Percentiles rank a stretch among this genome's conserved stretches.
Conservation (phyloP, 345 rosid genomes). For the Arabidopsis suecica region DNA sequence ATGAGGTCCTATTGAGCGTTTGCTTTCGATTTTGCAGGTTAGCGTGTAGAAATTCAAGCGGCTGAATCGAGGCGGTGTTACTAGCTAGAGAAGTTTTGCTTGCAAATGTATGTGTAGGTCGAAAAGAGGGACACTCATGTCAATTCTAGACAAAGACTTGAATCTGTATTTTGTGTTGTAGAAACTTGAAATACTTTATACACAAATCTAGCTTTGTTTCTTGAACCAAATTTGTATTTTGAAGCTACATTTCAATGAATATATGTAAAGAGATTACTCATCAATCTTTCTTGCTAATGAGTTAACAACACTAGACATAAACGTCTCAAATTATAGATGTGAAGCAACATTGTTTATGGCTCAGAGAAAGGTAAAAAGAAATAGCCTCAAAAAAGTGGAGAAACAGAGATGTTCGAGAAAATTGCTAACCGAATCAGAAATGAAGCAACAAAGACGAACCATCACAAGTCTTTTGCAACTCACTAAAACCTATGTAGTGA, state of each 20-base stretch:
- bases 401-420: slow-evolving; percentile 23
- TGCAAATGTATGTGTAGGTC: slow-evolving; percentile 1
- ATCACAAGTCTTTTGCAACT: background rate
- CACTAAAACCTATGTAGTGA: slow-evolving; percentile 58
- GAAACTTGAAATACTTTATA: background rate
- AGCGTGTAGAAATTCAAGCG: background rate
- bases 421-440: slow-evolving; percentile 1
- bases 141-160: background rate
- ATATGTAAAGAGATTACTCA: background rate
- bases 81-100: slow-evolving; percentile 15
- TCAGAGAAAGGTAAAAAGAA: background rate
- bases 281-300: background rate
- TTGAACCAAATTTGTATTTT: background rate
- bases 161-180: background rate
- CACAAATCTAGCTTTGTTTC: background rate
- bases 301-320: background rate
- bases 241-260: background rate
- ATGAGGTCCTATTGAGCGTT: slow-evolving; percentile 11
- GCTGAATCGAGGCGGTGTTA: background rate
- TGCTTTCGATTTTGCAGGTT: slow-evolving; percentile 22
- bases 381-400: slow-evolving; percentile 16
- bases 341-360: slow-evolving; percentile 28
- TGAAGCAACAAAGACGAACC: slow-evolving; percentile 9
- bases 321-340: slow-evolving; percentile 5
- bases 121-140: background rate